Conservation (phyloP, 2,329 filamentous ascomycete species). For the Penicillium fuscoglaucum region DNA sequence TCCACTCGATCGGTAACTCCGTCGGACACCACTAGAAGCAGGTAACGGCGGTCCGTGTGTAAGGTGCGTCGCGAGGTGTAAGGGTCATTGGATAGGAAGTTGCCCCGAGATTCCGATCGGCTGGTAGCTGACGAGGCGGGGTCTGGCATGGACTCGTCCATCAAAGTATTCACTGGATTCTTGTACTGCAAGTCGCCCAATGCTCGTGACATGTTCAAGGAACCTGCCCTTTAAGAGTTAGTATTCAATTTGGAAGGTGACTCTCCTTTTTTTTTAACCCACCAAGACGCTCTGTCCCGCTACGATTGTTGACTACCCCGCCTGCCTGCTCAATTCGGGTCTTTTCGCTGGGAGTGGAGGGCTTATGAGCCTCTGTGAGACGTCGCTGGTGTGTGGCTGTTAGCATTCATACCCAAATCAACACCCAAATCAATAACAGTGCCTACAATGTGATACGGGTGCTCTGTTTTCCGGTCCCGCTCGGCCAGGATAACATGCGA, state of each 20-base stretch:
- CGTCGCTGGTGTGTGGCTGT: conserved; percentile 28
- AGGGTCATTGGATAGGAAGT: conserved; percentile 37
- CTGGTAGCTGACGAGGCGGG: conserved; percentile 23
- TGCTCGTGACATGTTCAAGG: conserved; percentile 40
- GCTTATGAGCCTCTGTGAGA: conserved; percentile 36
- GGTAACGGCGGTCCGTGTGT: conserved; percentile 28
- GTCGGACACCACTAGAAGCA: conserved; percentile 35
- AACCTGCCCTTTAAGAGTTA: conserved; percentile 19
- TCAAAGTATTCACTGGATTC: conserved; percentile 33
- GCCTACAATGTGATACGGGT: conserved; percentile 28
- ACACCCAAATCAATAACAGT: neutral
- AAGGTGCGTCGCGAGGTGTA: conserved; percentile 28
- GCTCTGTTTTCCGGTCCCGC: conserved; percentile 29
- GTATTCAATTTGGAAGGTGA: neutral
- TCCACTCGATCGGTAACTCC: conserved; percentile 34
- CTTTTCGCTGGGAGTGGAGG: conserved; percentile 30
- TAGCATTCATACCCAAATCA: neutral
- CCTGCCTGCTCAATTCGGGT: conserved; percentile 36
- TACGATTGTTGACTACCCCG: conserved; percentile 27
- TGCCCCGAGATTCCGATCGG: conserved; percentile 23
- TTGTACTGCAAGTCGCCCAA: conserved; percentile 42
- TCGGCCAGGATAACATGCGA: conserved; percentile 39
- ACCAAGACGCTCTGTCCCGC: conserved; percentile 35
- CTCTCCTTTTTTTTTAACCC: conserved; percentile 1
- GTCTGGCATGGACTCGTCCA: conserved; percentile 15